Evolutionary conservation across 2,329 filamentous ascomycete genomes (phyloP).

Genomic region (Fusarium nurragi): DNA sequence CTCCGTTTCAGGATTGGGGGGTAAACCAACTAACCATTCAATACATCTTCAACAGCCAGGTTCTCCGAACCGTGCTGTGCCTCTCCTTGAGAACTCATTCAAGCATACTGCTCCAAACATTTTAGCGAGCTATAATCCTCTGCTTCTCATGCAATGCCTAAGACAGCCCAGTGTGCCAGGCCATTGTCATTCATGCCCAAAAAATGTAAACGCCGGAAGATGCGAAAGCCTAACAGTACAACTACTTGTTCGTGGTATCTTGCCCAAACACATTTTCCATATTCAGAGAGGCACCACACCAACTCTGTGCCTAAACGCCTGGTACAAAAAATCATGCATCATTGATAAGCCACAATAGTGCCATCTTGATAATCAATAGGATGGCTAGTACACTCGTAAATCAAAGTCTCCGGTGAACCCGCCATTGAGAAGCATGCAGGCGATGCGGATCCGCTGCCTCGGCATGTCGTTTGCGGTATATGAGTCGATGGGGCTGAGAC

Average conservation of each 20-base stretch:
- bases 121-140: background rate
- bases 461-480: slow-evolving; percentile 66
- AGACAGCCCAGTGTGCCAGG: background rate
- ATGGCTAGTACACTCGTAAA: slow-evolving; percentile 51
- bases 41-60: background rate
- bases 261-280: slow-evolving; percentile 32
- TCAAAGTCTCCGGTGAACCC: slow-evolving; percentile 71
- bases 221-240: slow-evolving; percentile 23
- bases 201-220: slow-evolving; percentile 2
- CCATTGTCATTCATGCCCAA: background rate
- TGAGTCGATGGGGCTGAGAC: slow-evolving; percentile 59
- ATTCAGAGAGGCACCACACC: slow-evolving; percentile 8
- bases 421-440: slow-evolving; percentile 72
- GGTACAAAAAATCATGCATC: slow-evolving; percentile 18
- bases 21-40: background rate
- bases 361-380: background rate
- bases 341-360: background rate
- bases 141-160: background rate
- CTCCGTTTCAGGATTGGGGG: background rate
- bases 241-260: slow-evolving; percentile 39
- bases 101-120: background rate
- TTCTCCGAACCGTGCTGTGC: background rate
- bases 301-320: slow-evolving; percentile 34
- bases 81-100: background rate
- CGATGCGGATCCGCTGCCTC: slow-evolving; percentile 69